Base-by-base conservation (phyloP, 2,329 filamentous ascomycete genomes). In the Cucurbitaria berberidis region DNA sequence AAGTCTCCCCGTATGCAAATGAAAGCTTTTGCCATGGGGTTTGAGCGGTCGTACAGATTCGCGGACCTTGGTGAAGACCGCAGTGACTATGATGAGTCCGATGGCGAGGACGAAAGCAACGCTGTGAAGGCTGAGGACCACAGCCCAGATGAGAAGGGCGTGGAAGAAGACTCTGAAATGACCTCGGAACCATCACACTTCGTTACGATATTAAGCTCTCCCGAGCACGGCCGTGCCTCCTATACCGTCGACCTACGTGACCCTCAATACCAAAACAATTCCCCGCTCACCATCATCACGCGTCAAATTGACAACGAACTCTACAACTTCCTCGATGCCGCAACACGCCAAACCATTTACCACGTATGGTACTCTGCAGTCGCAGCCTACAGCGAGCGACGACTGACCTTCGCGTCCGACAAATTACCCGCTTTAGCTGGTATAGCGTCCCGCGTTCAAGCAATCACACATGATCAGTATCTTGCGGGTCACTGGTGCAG, bases 401-500 rank as follows among this genome's bases (percentile, higher is more conserved):
- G 27, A 3, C 16, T 54, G 6, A 48, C 51, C 15, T 36, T 34
- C 22, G 13, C 9, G 10, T 26, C 19, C 21, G 45, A 54, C 19
- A 54, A 49, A 32, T 34, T 54, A 32, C 45, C 42, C 24, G 45
- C 51, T 2, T 24, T 49, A 8, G 24, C 39, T n/a, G 51, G 51
- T 18, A 55, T 55, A 16, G 41, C 46, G 13, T 46, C 43, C 15
- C 36, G 35, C 16, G 15, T 46, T 4, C 35, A 42, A 9, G 35
- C 34, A 13, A 46, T 52, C 24, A 45, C 41, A 2, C 43, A 51
- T 18, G 41, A 45, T 19, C 15, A 45, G 2, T 45, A 48, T 45
- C 18, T 45, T 5, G 39, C 45, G 9, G 41, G 42, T 19, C 40
- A 54, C 22, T 45, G 45, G 45, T 32, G 45, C n/a, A 41, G 9